Percentiles rank a stretch among this genome's conserved stretches.
These are phyloP conservation scores for Puccinellia tenuiflora DNA, from an alignment of 176 grass and related monocot genomes.

Conservation along the genomic window DNA sequence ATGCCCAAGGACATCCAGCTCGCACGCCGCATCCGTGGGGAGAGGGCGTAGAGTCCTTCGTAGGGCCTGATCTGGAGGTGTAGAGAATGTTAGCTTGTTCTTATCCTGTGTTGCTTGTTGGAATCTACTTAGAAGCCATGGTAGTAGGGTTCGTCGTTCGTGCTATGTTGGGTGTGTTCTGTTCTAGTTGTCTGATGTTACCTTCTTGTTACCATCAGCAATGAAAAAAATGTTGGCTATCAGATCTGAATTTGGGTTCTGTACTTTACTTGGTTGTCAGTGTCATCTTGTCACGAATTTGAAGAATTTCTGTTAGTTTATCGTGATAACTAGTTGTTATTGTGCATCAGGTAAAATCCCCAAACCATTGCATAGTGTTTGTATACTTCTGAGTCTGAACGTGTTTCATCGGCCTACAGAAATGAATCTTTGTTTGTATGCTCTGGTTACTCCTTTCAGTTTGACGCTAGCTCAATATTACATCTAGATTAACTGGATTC, in stretches of 20 bases:
- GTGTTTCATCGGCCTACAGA: no score
- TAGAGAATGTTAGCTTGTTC: not conserved
- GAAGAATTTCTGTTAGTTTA: no score
- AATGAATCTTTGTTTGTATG: no score
- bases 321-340: no score
- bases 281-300: no score
- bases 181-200: slow-evolving; percentile 8
- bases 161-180: not conserved
- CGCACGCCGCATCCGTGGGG: slow-evolving; percentile 50
- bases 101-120: not conserved
- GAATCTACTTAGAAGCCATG: not conserved
- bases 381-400: no score
- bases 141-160: not conserved
- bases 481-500: no score
- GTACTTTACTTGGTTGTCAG: no score
- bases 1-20: slow-evolving; percentile 84
- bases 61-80: not conserved
- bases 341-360: no score
- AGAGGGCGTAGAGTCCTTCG: slow-evolving; percentile 30
- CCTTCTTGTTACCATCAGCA: not conserved
- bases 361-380: no score
- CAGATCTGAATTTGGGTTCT: not conserved
- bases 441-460: no score
- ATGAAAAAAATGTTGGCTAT: not conserved
- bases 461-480: no score